Conservation (phyloP, 208 protist genomes). For the Vickermania spadyakhi region DNA sequence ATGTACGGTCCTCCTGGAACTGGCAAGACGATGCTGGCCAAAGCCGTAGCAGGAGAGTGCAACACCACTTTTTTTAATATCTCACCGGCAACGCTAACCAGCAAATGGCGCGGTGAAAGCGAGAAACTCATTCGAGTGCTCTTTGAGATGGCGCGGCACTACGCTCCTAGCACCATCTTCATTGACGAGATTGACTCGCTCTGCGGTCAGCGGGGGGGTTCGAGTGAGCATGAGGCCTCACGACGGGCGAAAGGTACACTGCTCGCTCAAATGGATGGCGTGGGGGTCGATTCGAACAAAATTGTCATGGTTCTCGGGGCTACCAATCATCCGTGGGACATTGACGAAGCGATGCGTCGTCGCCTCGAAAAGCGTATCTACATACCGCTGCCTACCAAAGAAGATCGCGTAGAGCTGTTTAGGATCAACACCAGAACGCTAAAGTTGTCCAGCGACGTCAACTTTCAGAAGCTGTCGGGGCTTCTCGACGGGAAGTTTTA, state of each 20-base stretch:
- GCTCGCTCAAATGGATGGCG: constrained; percentile 95
- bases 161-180: constrained; percentile 91
- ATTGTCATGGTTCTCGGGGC: constrained; percentile 91
- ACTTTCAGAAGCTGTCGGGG: constrained; percentile 64
- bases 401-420: constrained; percentile 75
- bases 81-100: constrained; percentile 84
- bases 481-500: constrained; percentile 81
- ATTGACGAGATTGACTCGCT: constrained; percentile 95
- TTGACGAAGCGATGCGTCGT: constrained; percentile 89
- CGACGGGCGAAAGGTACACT: constrained; percentile 99
- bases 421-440: constrained; percentile 68
- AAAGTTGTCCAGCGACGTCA: constrained; percentile 61
- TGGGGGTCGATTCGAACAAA: constrained; percentile 60
- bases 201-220: constrained; percentile 77
- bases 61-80: constrained; percentile 94
- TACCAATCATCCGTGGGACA: constrained; percentile 90
- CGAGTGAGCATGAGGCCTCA: constrained; percentile 85
- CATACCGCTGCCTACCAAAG: constrained; percentile 78
- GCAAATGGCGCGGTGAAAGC: constrained; percentile 92
- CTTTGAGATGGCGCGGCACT: constrained; percentile 89
- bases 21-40: constrained; percentile 92
- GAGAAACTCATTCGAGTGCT: constrained; percentile 92
- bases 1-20: constrained; percentile 91
- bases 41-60: constrained; percentile 87
- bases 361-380: constrained; percentile 91